Conservation (phyloP, 2,329 filamentous ascomycete genomes). For the Trichoderma simmonsii region DNA sequence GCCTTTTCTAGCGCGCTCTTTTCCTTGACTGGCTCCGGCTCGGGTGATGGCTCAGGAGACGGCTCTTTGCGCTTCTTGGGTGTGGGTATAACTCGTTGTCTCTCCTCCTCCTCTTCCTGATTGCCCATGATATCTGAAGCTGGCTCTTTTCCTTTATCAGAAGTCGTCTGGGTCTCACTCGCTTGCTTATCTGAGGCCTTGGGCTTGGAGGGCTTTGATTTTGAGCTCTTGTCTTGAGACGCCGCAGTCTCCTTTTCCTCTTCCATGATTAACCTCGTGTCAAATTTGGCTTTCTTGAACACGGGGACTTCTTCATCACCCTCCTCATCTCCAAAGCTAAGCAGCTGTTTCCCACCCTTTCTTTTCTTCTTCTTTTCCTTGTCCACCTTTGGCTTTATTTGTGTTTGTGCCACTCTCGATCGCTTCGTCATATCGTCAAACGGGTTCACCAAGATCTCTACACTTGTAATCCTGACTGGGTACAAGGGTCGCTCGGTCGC, state of each 20-base stretch:
- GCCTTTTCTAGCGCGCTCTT: constrained; percentile 63
- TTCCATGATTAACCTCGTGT: constrained; percentile 67
- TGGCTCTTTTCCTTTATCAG: constrained; percentile 2
- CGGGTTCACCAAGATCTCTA: constrained; percentile 77
- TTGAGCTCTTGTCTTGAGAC: constrained; percentile 28
- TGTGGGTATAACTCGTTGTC: not conserved
- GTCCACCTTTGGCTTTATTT: constrained; percentile 36
- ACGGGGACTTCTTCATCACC: constrained; percentile 53
- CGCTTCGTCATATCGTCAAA: constrained; percentile 78
- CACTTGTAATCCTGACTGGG: constrained; percentile 70
- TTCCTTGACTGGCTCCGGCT: constrained; percentile 36
- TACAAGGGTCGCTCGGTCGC: constrained; percentile 82
- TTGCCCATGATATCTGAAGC: not conserved
- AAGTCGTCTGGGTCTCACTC: not conserved
- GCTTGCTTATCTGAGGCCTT: constrained; percentile 25
- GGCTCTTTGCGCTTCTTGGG: constrained; percentile 16
- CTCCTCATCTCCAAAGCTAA: constrained; percentile 76
- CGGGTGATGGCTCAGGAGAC: constrained; percentile 25
- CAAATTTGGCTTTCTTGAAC: constrained; percentile 74
- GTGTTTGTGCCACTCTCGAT: constrained; percentile 51
- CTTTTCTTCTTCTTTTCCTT: constrained; percentile 66
- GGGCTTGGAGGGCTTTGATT: constrained; percentile 31
- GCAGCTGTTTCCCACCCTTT: constrained; percentile 70
- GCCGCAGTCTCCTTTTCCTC: constrained; percentile 33
- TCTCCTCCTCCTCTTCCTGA: not conserved